Conservation (phyloP, 192 early-diverging fungal species). For the Backusella parvicylindrica region DNA sequence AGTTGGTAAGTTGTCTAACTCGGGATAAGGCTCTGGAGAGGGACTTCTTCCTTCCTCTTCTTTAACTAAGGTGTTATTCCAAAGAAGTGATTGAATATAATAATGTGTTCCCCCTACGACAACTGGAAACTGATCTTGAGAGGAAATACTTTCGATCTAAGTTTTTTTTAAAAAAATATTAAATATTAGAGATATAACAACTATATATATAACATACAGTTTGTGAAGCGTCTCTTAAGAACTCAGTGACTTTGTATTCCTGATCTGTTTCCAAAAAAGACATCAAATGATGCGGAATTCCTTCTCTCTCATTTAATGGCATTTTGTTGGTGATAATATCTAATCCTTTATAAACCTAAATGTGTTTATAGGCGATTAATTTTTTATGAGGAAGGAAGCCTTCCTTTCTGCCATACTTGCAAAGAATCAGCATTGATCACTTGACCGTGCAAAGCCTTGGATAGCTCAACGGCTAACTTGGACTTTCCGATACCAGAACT, state of each 20-base stretch:
- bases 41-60: slow-evolving; percentile 20
- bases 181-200: background rate
- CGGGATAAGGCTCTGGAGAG: slow-evolving; percentile 7
- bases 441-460: slow-evolving; percentile 77
- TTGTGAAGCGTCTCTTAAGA: slow-evolving; percentile 69
- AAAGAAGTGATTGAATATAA: slow-evolving; percentile 91
- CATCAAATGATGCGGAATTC: slow-evolving; percentile 82
- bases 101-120: slow-evolving; percentile 97
- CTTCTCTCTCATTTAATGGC: slow-evolving; percentile 60
- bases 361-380: background rate
- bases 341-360: slow-evolving; percentile 82
- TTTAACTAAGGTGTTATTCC: slow-evolving; percentile 62
- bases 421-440: slow-evolving; percentile 95
- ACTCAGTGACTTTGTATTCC: slow-evolving; percentile 89
- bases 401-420: slow-evolving; percentile 58
- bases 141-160: slow-evolving; percentile 78
- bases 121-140: slow-evolving; percentile 69
- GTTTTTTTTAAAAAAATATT: background rate
- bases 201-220: slow-evolving; percentile 42
- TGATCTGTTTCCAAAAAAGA: slow-evolving; percentile 64
- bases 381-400: background rate
- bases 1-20: slow-evolving; percentile 39
- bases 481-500: slow-evolving; percentile 98
- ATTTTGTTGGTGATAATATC: slow-evolving; percentile 97
- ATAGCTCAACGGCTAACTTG: slow-evolving; percentile 85